Evolutionary conservation across 2,329 filamentous ascomycete genomes (phyloP), one percentile per base, ranked within the genome.

Genomic region (Periconia sp.): DNA sequence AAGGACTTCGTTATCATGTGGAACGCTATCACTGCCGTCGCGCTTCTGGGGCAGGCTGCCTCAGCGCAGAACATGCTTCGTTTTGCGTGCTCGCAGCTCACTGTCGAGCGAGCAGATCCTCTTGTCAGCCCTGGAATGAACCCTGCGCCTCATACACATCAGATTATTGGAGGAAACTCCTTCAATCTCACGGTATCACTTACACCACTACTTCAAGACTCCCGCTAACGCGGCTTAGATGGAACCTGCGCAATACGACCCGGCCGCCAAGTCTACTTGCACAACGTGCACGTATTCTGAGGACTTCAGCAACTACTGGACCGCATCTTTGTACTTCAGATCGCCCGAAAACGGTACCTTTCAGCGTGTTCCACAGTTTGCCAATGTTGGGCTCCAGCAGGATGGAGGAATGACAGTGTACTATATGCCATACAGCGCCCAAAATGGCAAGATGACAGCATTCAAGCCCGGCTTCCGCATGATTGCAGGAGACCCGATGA

Each of bases 391-490:
- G 0, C 50, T 65, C 26, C 57, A 64, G 31, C 60, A 65, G 19
- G 53, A 62, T 30, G 63, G 63, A 9, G 65, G 17, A 5, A 61
- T 64, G 57, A 66, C 63, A 0, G 57, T 66, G 2, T 96, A 96
- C 78, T 96, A 96, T 70, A 84, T 95, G 44, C 82, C 89, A 3
- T 85, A 87, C 64, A 78, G 80, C 34, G 85, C 59, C 24, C 46
- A 83, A 44, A 81, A 86, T 56, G 82, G 41, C 40, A 61, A 63
- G 21, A 57, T 89, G 60, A 76, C 84, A 12, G 76, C 87, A 10
- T 91, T 90, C 75, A 88, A 88, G 16, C 64, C 78, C 5, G 86
- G 84, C 19, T 78, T 92, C 57, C 81, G 84, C 63, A 89, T 92
- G 75, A 60, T 91, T 46, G 81, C 78, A 48, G 88, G 88, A 39